These are phyloP conservation scores for Volutella citrinella DNA, from an alignment of 2,329 filamentous ascomycete genomes.

Conservation along the genomic window DNA sequence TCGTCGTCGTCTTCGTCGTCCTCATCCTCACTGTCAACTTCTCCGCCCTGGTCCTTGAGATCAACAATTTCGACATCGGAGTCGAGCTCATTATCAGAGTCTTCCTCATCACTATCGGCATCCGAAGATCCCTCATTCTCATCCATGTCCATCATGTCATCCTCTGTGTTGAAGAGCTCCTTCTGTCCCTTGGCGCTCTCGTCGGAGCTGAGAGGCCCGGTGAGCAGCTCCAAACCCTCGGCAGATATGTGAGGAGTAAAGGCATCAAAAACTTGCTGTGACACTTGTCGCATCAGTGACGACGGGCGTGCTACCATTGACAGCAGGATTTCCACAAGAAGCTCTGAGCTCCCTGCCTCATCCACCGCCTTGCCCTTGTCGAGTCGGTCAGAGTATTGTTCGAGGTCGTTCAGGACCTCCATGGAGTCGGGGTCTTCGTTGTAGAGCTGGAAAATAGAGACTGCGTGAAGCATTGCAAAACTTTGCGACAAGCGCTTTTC, in stretches of 20 bases:
- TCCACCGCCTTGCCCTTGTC: constrained; percentile 48
- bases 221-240: constrained; percentile 64
- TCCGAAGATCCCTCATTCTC: constrained; percentile 30
- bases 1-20: constrained; percentile 41
- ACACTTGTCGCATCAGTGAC: constrained; percentile 78
- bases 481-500: constrained; percentile 52
- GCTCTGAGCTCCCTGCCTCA: constrained; percentile 60
- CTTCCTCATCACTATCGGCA: constrained; percentile 36
- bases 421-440: constrained; percentile 85
- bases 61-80: constrained; percentile 51
- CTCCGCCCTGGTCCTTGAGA: constrained; percentile 39
- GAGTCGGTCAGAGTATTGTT: constrained; percentile 68
- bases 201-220: constrained; percentile 69
- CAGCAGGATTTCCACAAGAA: constrained; percentile 84
- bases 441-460: constrained; percentile 85
- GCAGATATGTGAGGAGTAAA: constrained; percentile 74
- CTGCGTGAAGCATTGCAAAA: constrained; percentile 76
- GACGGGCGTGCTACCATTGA: constrained; percentile 86
- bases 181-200: constrained; percentile 83
- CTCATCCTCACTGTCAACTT: constrained; percentile 39
- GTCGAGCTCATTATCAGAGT: constrained; percentile 47
- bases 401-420: constrained; percentile 77
- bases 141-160: constrained; percentile 55
- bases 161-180: constrained; percentile 74
- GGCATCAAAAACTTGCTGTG: constrained; percentile 81